Evolutionary conservation across 352 stramenopile genomes (phyloP).

Genomic region (Globisporangium nunn): DNA sequence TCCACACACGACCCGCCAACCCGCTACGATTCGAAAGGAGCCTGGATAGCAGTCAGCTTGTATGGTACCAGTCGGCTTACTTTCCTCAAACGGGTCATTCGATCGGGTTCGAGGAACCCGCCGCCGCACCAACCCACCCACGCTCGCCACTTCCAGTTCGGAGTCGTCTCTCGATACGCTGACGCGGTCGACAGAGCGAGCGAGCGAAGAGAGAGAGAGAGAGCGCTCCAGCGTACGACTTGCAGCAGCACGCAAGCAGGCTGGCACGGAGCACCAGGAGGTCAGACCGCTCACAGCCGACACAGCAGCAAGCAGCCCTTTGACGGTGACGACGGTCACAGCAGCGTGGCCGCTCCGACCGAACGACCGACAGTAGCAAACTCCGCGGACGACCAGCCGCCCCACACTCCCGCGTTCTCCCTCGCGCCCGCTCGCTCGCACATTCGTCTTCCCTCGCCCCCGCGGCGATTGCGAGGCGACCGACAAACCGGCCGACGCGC

Average conservation of each 20-base stretch:
- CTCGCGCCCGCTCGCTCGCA: neutral
- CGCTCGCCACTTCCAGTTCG: no score
- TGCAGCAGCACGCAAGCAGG: neutral
- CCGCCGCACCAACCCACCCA: no score
- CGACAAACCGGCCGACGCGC: constrained; percentile 1
- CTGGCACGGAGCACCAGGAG: neutral
- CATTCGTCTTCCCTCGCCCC: constrained; percentile 1
- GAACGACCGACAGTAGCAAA: neutral
- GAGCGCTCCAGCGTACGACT: neutral
- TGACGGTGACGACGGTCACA: neutral
- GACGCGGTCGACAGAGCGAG: neutral
- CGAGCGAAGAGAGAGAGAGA: neutral
- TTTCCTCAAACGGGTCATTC: no score
- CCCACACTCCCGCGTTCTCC: neutral
- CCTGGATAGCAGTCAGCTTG: no score
- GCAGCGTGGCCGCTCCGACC: neutral
- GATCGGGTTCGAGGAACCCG: no score
- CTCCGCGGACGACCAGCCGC: neutral
- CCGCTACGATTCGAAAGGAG: no score
- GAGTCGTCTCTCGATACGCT: no score
- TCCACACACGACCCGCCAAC: no score
- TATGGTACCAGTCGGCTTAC: no score
- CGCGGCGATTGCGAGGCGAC: constrained; percentile 4
- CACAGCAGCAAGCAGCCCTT: neutral
- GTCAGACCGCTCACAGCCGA: neutral